Evolutionary conservation across 2,329 filamentous ascomycete genomes (phyloP).

Genomic region (Monilinia polystroma): DNA sequence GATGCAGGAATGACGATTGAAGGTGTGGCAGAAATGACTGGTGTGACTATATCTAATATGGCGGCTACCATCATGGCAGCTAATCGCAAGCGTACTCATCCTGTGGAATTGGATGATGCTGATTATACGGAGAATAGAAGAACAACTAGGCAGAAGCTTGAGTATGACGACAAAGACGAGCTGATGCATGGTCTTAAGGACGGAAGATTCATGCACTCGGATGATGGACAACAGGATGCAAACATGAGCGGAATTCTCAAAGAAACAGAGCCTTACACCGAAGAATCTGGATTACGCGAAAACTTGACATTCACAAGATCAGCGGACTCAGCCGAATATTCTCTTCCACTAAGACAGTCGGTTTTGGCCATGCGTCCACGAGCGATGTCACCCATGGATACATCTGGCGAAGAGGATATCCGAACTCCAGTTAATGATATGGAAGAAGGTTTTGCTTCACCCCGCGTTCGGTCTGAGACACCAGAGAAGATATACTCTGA

Average conservation of each 20-base stretch:
- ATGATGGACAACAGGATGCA: background rate
- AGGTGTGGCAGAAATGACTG: conserved; percentile 10
- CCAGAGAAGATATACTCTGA: conserved; percentile 27
- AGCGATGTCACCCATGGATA: background rate
- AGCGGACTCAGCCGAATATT: no score
- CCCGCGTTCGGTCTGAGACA: conserved; percentile 6
- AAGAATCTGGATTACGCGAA: conserved; percentile 7
- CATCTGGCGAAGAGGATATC: conserved; percentile 17
- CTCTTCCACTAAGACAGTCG: background rate
- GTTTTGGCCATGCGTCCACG: background rate
- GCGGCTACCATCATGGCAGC: conserved; percentile 13
- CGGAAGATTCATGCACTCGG: conserved; percentile 9
- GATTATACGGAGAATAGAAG: background rate
- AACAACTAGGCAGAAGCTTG: background rate
- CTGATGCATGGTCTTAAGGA: background rate
- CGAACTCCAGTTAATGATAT: conserved; percentile 17
- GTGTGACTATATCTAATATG: conserved; percentile 6
- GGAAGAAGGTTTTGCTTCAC: conserved; percentile 11
- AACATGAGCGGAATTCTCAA: background rate
- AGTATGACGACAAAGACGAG: conserved; percentile 1
- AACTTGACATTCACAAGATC: background rate
- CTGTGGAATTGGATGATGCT: conserved; percentile 2
- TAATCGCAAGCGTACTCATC: conserved; percentile 12
- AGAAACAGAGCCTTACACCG: conserved; percentile 15
- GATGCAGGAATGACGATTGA: conserved; percentile 1